Base-by-base conservation (phyloP, 371 early-diverging fungal genomes). In the Mortierella sp. region DNA sequence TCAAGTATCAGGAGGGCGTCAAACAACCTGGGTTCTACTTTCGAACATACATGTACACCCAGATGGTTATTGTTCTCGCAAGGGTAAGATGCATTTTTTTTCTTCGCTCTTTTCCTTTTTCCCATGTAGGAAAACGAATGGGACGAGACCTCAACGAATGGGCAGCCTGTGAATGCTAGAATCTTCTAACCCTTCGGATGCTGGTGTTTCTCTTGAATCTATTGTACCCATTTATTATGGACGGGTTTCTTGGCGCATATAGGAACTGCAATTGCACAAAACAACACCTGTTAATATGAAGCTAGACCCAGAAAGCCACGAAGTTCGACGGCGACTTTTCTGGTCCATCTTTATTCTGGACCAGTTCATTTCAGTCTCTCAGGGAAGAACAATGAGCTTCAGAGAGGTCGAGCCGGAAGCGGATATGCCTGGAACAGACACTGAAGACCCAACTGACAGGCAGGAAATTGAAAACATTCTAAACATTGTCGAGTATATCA, bases 21-120 rank as follows among this genome's bases (percentile, higher is more conserved):
- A 81, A 74, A 61, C 74, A 73, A 60, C 47, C 76, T 11, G 83
- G 83, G 14, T 82, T 82, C 57, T 51, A 85, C 75, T 77, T 85
- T 81, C 61, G 84, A 72, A 64, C 79, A 12, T 77, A 77, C 66
- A 77, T 77, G 79, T 77, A 77, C 26, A 48, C 79, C 21, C 79
- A 77, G 63, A 77, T 77, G 79, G 79, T 72, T 19, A 66, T 66
- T 84, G 88, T 88, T 79, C 81, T 73, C 76, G 83, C 57, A 57
- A 86, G 57, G 87, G 90, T 63, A 83, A 64, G 30, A 76, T 28
- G 84, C 5, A 84, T n/a, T 67, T 47, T 16, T 12, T 55, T 14
- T 25, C 14, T 16, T 45, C 12, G 16, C 44, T 21, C 15, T 6
- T 45, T 25, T 47, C 21, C 26, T 6, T 43, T 48, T 51, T 16